Conservation (phyloP, 352 stramenopile genomes). For the Chrysophaeum taylorii region DNA sequence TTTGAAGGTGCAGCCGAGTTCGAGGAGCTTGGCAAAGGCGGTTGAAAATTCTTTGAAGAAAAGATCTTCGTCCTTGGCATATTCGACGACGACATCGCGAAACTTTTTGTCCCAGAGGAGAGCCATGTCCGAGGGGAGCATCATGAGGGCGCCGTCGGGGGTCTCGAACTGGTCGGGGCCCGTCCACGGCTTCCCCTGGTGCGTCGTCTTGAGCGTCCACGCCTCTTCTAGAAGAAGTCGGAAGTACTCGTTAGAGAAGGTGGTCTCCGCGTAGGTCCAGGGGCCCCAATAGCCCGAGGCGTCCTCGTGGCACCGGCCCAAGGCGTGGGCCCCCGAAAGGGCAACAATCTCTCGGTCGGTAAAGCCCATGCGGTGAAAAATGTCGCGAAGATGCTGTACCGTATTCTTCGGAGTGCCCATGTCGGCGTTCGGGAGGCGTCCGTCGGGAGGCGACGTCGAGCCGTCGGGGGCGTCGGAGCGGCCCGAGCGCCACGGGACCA, state of each 20-base stretch:
- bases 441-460: conserved; percentile 66
- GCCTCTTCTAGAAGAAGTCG: conserved; percentile 79
- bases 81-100: conserved; percentile 85
- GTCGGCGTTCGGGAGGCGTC: conserved; percentile 92
- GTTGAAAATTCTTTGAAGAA: conserved; percentile 94
- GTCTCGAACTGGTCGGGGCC: conserved; percentile 82
- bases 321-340: conserved; percentile 82
- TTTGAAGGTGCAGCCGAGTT: conserved; percentile 39
- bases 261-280: conserved; percentile 80
- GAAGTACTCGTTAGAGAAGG: conserved; percentile 96
- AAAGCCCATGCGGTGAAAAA: conserved; percentile 95
- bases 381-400: conserved; percentile 80
- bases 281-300: conserved; percentile 80
- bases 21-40: conserved; percentile 78
- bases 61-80: conserved; percentile 91
- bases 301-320: conserved; percentile 88
- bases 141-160: conserved; percentile 58
- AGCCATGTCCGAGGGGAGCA: conserved; percentile 89
- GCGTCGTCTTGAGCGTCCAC: conserved; percentile 76
- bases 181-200: conserved; percentile 78
- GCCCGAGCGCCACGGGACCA: conserved; percentile 77
- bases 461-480: conserved; percentile 68
- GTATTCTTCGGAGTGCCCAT: conserved; percentile 74
- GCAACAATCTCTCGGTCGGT: conserved; percentile 91
- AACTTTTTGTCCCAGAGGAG: conserved; percentile 88